Conservation (phyloP, 2,329 filamentous ascomycete genomes). For the Botryosphaeria agaves region DNA sequence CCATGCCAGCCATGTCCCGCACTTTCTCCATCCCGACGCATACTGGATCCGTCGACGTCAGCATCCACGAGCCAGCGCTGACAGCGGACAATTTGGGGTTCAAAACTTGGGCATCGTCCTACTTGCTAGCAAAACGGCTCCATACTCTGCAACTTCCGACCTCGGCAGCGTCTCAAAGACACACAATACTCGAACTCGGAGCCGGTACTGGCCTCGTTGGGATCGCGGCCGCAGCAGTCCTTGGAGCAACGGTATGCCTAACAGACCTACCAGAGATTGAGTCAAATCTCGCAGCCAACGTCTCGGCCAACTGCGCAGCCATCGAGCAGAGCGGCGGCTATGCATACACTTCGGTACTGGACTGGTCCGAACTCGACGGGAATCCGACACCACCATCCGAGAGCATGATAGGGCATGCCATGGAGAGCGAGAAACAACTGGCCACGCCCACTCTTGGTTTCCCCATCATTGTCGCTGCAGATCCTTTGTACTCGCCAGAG, state of each 20-base stretch:
- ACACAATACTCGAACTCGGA: conserved; percentile 56
- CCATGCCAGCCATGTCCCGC: conserved; percentile 45
- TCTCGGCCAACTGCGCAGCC: conserved; percentile 40
- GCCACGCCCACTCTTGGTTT: conserved; percentile 13
- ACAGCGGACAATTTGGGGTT: conserved; percentile 77
- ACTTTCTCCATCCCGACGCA: conserved; percentile 35
- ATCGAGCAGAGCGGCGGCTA: conserved; percentile 38
- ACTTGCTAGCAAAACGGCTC: conserved; percentile 63
- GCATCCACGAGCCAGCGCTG: conserved; percentile 70
- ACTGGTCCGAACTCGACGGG: conserved; percentile 47
- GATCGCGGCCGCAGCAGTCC: conserved; percentile 60
- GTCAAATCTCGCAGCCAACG: conserved; percentile 62
- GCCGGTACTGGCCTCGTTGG: conserved; percentile 86
- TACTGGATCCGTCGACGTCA: conserved; percentile 36
- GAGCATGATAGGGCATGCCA: conserved; percentile 1
- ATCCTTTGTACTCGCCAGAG: conserved; percentile 71
- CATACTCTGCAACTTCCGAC: conserved; percentile 14
- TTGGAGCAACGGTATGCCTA: conserved; percentile 48
- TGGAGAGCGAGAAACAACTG: conserved; percentile 9
- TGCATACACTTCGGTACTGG: conserved; percentile 48
- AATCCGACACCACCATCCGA: no score
- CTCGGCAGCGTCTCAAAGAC: no score
- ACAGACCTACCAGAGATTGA: conserved; percentile 79
- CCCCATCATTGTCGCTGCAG: conserved; percentile 60
- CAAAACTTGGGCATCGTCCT: conserved; percentile 92